Evolutionary conservation across 2,329 filamentous ascomycete genomes (phyloP), one percentile per base, ranked within the genome.

Genomic region (Alternaria novae-zelandiae): DNA sequence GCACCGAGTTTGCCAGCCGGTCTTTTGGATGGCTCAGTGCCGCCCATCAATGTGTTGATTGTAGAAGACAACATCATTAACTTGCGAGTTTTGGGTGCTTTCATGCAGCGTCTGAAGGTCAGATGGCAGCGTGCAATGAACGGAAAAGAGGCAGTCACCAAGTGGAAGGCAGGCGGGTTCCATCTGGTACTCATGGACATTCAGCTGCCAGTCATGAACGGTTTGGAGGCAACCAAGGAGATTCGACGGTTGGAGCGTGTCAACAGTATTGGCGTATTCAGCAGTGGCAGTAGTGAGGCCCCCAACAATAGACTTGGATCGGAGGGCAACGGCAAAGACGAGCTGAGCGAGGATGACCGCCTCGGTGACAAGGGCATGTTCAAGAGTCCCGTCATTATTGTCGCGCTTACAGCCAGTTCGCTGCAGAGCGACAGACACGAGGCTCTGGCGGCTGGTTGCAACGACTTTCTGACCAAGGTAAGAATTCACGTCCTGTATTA

Each of bases 61-160:
- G 96, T 99, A 13, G 96, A 99, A 83, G 96, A 99, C 82, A 99
- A 99, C 80, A 94, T 96, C 67, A 98, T 99, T 86, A 99, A 98
- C 77, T 84, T 98, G 70, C 92, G 93, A 74, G 89, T 99, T 10
- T 84, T 99, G 36, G 95, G 97, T 77, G 94, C 94, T 1, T 97
- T 99, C 75, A 95, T 98, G 85, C 97, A 97, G 82, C 87, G 94
- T 53, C 86, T 99, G 54, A 97, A 97, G 76, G 96, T 99, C 7
- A 89, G 96, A 32, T 98, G 95, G 94, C 91, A 96, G 80, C 96
- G 93, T n/a, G 96, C 96, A 41, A 93, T 96, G 86, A 97, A 98
- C 78, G 96, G 96, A 23, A 89, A 90, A 67, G 95, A 97, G 69
- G 96, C 96, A 2, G 94, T 98, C 26, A 90, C 88, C 64, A 97